A percentile compares a stretch with the other conserved stretches of the same genome.
These are phyloP conservation scores for Lippia alba DNA, from an alignment of 305 asterid genomes.

Conservation along the genomic window DNA sequence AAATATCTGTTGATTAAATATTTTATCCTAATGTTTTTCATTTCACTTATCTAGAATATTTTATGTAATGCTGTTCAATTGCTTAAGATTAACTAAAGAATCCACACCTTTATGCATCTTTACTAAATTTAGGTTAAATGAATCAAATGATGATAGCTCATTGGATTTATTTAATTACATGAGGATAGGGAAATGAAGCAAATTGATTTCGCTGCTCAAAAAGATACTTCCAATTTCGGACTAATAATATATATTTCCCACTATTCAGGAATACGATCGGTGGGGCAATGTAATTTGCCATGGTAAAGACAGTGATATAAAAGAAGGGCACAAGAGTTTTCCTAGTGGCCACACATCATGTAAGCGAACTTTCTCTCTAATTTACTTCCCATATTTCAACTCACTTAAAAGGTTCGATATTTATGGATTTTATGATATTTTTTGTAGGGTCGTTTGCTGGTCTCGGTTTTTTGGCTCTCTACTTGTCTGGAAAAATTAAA, in stretches of 20 bases:
- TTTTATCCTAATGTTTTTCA: background rate
- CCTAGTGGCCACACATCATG: slow-evolving; percentile 99
- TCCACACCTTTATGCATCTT: background rate
- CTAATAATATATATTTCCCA: background rate
- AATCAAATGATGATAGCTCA: background rate
- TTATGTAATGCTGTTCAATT: background rate
- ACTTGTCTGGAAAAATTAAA: slow-evolving; percentile 81
- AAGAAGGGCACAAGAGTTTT: slow-evolving; percentile 97
- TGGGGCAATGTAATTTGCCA: slow-evolving; percentile 79
- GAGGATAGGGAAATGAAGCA: background rate
- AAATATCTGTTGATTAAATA: background rate
- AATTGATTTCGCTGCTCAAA: background rate
- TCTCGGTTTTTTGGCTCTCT: slow-evolving; percentile 74
- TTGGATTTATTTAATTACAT: background rate
- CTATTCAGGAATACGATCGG: slow-evolving; percentile 57
- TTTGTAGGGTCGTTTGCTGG: slow-evolving; percentile 96
- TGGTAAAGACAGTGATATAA: slow-evolving; percentile 76
- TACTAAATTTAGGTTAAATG: background rate
- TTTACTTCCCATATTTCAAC: background rate
- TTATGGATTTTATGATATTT: background rate
- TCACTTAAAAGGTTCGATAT: background rate
- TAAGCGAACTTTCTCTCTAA: slow-evolving; percentile 42
- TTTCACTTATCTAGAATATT: background rate
- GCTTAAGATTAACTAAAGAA: background rate
- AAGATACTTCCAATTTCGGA: background rate